phyloP scores from a whole-genome alignment of 305 asterid genomes.

The Fraxinus velutina region DNA sequence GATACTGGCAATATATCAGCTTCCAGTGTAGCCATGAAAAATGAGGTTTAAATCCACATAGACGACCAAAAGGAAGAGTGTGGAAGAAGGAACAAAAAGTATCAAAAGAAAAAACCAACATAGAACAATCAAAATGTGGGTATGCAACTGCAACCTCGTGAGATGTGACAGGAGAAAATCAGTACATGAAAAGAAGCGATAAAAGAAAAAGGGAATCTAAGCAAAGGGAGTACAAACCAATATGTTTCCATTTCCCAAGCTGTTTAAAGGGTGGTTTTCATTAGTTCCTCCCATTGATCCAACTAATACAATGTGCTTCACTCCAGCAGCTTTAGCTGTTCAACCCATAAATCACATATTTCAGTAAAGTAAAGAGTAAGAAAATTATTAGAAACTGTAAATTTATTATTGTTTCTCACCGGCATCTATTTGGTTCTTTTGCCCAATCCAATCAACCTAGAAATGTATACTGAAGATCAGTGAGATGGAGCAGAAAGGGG shows the following conservation, averaged over 20 bases:
- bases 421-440: slow-evolving; percentile 86
- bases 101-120: background rate
- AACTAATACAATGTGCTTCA: slow-evolving; percentile 82
- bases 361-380: background rate
- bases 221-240: slow-evolving; percentile 46
- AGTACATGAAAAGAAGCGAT: background rate
- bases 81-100: background rate
- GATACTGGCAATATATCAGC: background rate
- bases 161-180: background rate
- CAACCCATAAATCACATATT: background rate
- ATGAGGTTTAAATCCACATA: background rate
- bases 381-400: background rate
- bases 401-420: slow-evolving; percentile 29
- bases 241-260: slow-evolving; percentile 83
- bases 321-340: slow-evolving; percentile 95
- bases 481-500: slow-evolving; percentile 1
- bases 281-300: slow-evolving; percentile 97
- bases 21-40: background rate
- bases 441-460: slow-evolving; percentile 95
- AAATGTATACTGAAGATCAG: slow-evolving; percentile 9
- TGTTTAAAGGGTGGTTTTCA: slow-evolving; percentile 67
- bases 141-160: background rate
- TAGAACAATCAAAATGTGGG: background rate
- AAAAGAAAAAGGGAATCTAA: background rate
- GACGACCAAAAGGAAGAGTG: background rate